Base-by-base conservation (phyloP, 1,284 basidiomycete genomes). In the Ustilago xerochloae region DNA sequence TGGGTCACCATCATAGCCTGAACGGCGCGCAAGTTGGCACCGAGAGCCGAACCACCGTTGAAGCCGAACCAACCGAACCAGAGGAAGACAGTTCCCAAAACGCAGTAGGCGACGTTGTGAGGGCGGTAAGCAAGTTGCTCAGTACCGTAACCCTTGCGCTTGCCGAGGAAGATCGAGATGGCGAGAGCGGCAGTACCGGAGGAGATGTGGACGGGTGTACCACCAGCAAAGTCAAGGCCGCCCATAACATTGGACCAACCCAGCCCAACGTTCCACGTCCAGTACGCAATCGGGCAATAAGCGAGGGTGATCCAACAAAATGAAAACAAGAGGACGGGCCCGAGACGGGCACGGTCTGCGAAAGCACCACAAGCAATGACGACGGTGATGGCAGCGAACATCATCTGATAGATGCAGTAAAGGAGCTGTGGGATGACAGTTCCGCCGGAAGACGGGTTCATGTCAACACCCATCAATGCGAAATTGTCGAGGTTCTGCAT, bases 281-380 rank as follows among this genome's bases (percentile, higher is more conserved):
- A 83, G 72, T 74, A 78, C 22, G 81, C 82, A 50, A 84, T 77
- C 32, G 82, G 83, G 66, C 75, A 79, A 86, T 97, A 97, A 32
- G 97, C 94, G 68, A 97, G 85, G 4, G 95, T 97, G 12, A 91
- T 87, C 94, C 96, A 99, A 64, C 90, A 83, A 85, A 98, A 97
- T 74, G 92, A 89, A 32, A 75, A 97, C 66, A 95, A 88, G 51
- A 96, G 87, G 63, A 93, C 86, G 2, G 95, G 96, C 0, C 93
- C 93, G 9, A 98, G 88, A 16, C 91, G 90, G 16, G 90, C 90
- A 56, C 94, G 93, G 85, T 98, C 96, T 22, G 95, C 93, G 69
- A 96, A 90, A 24, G 93, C 96, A 78, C 95, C 94, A 52, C 93
- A 88, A 16, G 93, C 93, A 75, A 97, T 89, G 49, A 87, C 86